A percentile compares a stretch with the other conserved stretches of the same genome.
Evolutionary conservation across 2,329 filamentous ascomycete genomes (phyloP).

Genomic region (Colletotrichum spaethianum): DNA sequence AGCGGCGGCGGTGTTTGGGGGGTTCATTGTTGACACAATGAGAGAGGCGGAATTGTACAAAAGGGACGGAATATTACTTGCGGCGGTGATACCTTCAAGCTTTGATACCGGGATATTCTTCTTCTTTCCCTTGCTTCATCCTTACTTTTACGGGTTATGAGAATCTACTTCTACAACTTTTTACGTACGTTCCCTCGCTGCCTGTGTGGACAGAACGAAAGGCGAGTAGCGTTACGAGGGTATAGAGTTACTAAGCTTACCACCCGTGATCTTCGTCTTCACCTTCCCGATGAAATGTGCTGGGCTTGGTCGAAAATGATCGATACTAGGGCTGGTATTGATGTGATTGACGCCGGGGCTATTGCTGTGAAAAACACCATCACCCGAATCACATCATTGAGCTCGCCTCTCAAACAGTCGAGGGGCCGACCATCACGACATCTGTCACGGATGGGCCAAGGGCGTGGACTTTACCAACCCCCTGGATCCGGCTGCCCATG

Average conservation of each 20-base stretch:
- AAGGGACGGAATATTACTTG: background rate
- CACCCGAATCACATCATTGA: background rate
- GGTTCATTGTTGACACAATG: background rate
- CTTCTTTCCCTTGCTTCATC: background rate
- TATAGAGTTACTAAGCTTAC: no score
- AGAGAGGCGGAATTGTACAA: background rate
- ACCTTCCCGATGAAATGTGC: no score
- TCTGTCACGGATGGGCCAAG: background rate
- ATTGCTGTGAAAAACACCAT: background rate
- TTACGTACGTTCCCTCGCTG: no score
- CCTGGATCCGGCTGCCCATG: background rate
- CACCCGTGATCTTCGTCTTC: no score
- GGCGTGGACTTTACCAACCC: background rate
- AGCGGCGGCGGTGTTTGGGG: background rate
- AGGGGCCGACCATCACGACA: background rate
- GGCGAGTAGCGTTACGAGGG: no score
- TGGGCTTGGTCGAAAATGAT: background rate
- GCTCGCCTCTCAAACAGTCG: background rate
- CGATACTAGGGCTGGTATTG: background rate
- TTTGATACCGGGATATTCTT: conserved; percentile 19
- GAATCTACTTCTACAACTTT: conserved; percentile 12
- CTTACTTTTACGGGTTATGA: conserved; percentile 20
- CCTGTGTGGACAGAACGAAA: no score
- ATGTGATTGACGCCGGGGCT: background rate
- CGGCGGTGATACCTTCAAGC: conserved; percentile 18